phyloP scores from a whole-genome alignment of 2,329 filamentous ascomycete species.

The Alternaria tenuissima region DNA sequence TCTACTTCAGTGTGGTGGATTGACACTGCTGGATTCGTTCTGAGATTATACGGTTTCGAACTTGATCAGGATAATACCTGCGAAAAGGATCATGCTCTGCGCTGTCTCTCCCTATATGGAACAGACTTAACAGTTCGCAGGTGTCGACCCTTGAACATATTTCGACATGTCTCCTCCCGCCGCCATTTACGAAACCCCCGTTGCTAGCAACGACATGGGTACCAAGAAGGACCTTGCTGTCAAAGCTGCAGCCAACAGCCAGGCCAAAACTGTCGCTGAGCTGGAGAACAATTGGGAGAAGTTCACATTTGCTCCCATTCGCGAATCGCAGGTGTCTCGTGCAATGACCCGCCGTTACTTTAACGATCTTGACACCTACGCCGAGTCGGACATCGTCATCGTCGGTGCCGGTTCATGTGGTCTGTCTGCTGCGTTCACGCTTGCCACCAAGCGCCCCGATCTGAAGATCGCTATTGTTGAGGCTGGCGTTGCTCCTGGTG shows the following conservation, averaged over 20 bases:
- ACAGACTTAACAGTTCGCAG: conserved; percentile 43
- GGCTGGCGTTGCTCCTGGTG: conserved; percentile 82
- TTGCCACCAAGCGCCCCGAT: conserved; percentile 84
- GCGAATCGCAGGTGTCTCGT: conserved; percentile 89
- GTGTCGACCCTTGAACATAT: conserved; percentile 40
- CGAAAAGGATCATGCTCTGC: conserved; percentile 96
- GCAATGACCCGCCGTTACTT: conserved; percentile 97
- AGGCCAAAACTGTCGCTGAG: conserved; percentile 67
- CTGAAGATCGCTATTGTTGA: conserved; percentile 92
- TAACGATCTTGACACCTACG: conserved; percentile 83
- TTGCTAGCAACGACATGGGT: conserved; percentile 27
- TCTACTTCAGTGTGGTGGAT: not conserved
- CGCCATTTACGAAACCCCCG: conserved; percentile 63
- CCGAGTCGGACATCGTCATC: conserved; percentile 94
- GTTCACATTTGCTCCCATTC: conserved; percentile 86
- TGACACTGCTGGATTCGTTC: conserved; percentile 54
- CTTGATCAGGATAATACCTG: conserved; percentile 99
- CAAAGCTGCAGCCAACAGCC: conserved; percentile 55
- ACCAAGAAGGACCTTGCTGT: conserved; percentile 55
- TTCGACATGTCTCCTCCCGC: conserved; percentile 77
- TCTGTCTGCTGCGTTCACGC: conserved; percentile 82
- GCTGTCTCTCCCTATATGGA: conserved; percentile 50
- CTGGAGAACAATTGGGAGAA: conserved; percentile 80
- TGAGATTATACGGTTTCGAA: conserved; percentile 93
- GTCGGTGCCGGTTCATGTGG: conserved; percentile 90